Evolutionary conservation across 306 rosid species (phyloP), one percentile per base, ranked within the genome.

Genomic region (Prunus armeniaca): DNA sequence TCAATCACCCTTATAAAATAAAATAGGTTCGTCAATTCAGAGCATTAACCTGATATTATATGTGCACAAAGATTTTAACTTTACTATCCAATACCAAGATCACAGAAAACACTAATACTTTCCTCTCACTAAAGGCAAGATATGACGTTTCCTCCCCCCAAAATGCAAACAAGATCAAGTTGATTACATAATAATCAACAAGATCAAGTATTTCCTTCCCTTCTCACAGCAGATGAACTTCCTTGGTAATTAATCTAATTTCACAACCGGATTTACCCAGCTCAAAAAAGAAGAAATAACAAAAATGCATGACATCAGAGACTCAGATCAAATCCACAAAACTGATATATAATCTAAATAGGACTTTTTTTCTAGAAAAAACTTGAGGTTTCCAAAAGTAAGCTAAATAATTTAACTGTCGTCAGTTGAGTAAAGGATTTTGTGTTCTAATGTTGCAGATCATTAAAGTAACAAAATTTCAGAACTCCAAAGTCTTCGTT

Each of bases 261-360:
- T 30, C 9, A 71, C 11, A 71, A 43, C 43, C 2, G 41, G 25
- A 9, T 7, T 22, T 15, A 51, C 66, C 54, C 12, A 30, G 14
- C 61, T 49, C 30, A 41, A 24, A 22, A 24, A 3, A 2, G 12
- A 25, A 0, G 13, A 41, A 51, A 52, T 6, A 25, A 0, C 22
- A 15, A 2, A 22, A 25, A 60, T 74, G 76, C 67, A 75, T 57
- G 14, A 43, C 67, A 38, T 49, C 41, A 14, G 4, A 55, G 30
- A 27, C 72, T 70, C 75, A 63, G 80, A 80, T 80, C 80, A 43
- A n/a, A 62, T 27, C 34, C 49, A 62, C 17, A 28, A 6, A 0
- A 62, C 14, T 46, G 62, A 56, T 6, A 12, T 24, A 65, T 45
- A 38, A 28, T 20, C 65, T 65, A 13, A 60, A 43, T 52, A 22